Evolutionary conservation across 371 early-diverging fungal species (phyloP), one percentile per base, ranked within the genome.

Genomic region (Umbelopsis sp.): DNA sequence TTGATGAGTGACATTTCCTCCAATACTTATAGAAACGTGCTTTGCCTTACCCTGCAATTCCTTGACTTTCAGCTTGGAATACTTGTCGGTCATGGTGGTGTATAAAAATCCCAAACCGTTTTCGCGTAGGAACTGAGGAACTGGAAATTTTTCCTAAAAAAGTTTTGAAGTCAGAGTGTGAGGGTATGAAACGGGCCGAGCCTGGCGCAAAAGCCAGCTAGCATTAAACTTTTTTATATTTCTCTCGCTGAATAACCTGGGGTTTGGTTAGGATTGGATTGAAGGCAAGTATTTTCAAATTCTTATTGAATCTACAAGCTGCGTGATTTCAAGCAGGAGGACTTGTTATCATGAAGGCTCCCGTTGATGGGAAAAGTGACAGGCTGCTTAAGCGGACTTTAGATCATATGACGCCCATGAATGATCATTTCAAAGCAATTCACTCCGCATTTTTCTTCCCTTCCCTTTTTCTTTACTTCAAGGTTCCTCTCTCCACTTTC

Each of bases 41-140:
- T n/a, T 5, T 67, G 37, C 32, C 18, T 63, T 78, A 83, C 83
- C 83, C 77, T 89, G 89, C 32, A 89, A 78, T 64, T 90, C 88
- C 45, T 84, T 83, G 2, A 89, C 88, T 71, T 89, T 90, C 32
- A 89, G 78, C 24, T 79, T 79, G 67, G 78, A 80, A 66, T 84
- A 84, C 63, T 84, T 78, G 44, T 84, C 81, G 57, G 84, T 69
- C 76, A 76, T 75, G 3, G 10, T 18, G 45, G 48, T 48, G 20
- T 48, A 48, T 1, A 20, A 16, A 22, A 48, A 48, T 48, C 48
- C 8, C 48, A 20, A 20, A 12, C 6, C 22, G 0, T 48, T 16
- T 48, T 16, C 16, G 48, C 48, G 48, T 48, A 6, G 7, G 20
- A 0, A 18, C 20, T 48, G 48, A 48, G 48, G n/a, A 18, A 48